phyloP scores from a whole-genome alignment of 2,329 filamentous ascomycete species.

The Colletotrichum sp. region DNA sequence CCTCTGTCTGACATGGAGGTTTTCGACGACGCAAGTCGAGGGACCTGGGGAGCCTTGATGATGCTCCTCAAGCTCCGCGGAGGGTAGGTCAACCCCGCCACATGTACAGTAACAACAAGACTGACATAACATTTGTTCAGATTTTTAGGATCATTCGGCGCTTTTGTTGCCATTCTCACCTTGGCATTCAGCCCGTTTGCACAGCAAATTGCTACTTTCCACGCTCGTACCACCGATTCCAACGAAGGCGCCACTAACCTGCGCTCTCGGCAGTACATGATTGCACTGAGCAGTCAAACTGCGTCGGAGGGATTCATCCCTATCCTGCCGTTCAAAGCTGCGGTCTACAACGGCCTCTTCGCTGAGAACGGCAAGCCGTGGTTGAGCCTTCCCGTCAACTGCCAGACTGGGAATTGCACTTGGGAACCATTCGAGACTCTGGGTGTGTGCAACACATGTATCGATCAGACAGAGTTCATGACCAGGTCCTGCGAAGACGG shows the following conservation, averaged over 20 bases:
- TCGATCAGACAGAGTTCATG: constrained; percentile 30
- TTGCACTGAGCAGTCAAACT: constrained; percentile 27
- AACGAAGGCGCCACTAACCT: constrained; percentile 27
- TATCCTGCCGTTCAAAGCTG: constrained; percentile 35
- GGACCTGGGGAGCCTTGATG: constrained; percentile 31
- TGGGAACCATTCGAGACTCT: constrained; percentile 25
- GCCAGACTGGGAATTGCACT: constrained; percentile 24
- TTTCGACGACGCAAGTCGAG: constrained; percentile 37
- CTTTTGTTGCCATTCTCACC: constrained; percentile 29
- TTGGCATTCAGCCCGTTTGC: constrained; percentile 34
- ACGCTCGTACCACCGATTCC: constrained; percentile 22
- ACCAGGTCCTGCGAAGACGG: constrained; percentile 25
- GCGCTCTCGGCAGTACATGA: constrained; percentile 31
- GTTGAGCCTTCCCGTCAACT: constrained; percentile 17
- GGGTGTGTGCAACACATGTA: constrained; percentile 24
- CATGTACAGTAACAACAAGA: background rate
- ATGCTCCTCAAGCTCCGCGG: constrained; percentile 29
- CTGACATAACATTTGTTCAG: constrained; percentile 7
- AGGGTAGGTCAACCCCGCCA: constrained; percentile 26
- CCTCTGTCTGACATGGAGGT: constrained; percentile 35
- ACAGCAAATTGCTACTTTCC: constrained; percentile 34
- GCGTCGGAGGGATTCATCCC: constrained; percentile 32
- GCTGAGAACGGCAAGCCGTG: constrained; percentile 32
- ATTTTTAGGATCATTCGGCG: constrained; percentile 31
- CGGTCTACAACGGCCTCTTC: constrained; percentile 38